phyloP scores from a whole-genome alignment of 2,329 filamentous ascomycete genomes.

The Anisogramma anomala region DNA sequence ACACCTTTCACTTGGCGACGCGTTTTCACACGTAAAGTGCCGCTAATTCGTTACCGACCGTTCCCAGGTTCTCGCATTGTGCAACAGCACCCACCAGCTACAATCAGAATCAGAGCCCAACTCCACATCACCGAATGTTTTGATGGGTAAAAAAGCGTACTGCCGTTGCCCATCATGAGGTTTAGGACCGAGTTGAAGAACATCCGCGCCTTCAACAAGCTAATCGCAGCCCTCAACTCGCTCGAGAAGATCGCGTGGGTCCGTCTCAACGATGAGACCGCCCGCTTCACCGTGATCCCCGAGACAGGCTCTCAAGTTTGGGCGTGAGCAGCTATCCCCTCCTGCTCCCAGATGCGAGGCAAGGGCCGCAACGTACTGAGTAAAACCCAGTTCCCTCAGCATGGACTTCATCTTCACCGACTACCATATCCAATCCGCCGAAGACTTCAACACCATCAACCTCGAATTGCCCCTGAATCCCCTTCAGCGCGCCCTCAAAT shows the following conservation, averaged over 20 bases:
- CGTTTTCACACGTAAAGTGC: slow-evolving; percentile 6
- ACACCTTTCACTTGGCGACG: too few relatives aligned
- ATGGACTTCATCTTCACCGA: slow-evolving; percentile 79
- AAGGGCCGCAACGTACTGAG: neutral
- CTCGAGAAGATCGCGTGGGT: slow-evolving; percentile 82
- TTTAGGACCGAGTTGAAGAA: slow-evolving; percentile 57
- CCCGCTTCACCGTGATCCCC: slow-evolving; percentile 91
- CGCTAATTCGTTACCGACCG: neutral
- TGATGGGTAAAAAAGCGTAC: neutral
- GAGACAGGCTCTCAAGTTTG: slow-evolving; percentile 93
- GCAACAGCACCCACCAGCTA: neutral
- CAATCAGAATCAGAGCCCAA: neutral
- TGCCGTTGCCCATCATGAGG: slow-evolving; percentile 39
- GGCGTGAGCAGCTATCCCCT: slow-evolving; percentile 49
- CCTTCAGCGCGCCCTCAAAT: slow-evolving; percentile 83
- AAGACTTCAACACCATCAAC: slow-evolving; percentile 80
- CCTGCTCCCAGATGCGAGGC: too few relatives aligned
- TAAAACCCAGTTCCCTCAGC: slow-evolving; percentile 37
- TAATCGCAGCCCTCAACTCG: slow-evolving; percentile 51
- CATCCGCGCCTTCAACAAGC: slow-evolving; percentile 54
- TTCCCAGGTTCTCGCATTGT: neutral
- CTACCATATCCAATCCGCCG: slow-evolving; percentile 77
- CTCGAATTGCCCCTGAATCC: slow-evolving; percentile 84
- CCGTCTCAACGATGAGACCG: slow-evolving; percentile 72
- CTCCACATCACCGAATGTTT: neutral